These are phyloP conservation scores for Fusarium keratoplasticum DNA, from an alignment of 2,329 filamentous ascomycete species.

Conservation along the genomic window DNA sequence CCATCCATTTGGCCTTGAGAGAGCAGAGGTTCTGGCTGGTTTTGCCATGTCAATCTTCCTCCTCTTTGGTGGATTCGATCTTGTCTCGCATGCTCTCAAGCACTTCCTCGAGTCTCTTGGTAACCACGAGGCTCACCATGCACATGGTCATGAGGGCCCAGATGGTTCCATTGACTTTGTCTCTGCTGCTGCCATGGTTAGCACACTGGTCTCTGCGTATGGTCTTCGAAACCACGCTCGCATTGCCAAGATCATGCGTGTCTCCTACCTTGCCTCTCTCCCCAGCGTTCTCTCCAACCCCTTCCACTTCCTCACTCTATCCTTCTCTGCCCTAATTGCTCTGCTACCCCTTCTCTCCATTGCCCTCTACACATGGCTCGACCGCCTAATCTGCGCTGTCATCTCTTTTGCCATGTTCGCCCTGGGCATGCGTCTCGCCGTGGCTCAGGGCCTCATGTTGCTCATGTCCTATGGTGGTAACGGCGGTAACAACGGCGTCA, in stretches of 20 bases:
- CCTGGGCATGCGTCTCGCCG: conserved; percentile 84
- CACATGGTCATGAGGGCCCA: conserved; percentile 72
- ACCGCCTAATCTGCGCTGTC: conserved; percentile 81
- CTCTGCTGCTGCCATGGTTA: conserved; percentile 82
- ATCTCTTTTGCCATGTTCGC: conserved; percentile 91
- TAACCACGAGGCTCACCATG: conserved; percentile 77
- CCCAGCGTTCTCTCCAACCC: conserved; percentile 93
- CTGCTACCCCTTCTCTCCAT: conserved; percentile 85
- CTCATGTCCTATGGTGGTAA: conserved; percentile 83
- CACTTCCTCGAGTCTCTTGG: conserved; percentile 80
- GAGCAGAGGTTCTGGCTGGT: conserved; percentile 92
- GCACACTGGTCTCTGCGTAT: conserved; percentile 88
- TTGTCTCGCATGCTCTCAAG: conserved; percentile 93
- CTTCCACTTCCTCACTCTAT: conserved; percentile 92
- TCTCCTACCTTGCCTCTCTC: conserved; percentile 83
- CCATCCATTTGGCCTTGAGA: conserved; percentile 92
- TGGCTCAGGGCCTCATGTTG: conserved; percentile 91
- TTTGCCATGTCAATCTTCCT: conserved; percentile 97
- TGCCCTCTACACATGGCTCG: conserved; percentile 84
- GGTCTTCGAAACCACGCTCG: conserved; percentile 90
- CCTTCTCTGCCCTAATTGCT: conserved; percentile 83
- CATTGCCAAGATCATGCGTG: conserved; percentile 91
- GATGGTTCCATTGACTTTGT: conserved; percentile 85
- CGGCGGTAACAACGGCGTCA: conserved; percentile 62
- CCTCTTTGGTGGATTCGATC: conserved; percentile 96